Percentiles rank a stretch among this genome's conserved stretches.
phyloP scores from a whole-genome alignment of 345 rosid genomes.

The Eutrema yunnanense region DNA sequence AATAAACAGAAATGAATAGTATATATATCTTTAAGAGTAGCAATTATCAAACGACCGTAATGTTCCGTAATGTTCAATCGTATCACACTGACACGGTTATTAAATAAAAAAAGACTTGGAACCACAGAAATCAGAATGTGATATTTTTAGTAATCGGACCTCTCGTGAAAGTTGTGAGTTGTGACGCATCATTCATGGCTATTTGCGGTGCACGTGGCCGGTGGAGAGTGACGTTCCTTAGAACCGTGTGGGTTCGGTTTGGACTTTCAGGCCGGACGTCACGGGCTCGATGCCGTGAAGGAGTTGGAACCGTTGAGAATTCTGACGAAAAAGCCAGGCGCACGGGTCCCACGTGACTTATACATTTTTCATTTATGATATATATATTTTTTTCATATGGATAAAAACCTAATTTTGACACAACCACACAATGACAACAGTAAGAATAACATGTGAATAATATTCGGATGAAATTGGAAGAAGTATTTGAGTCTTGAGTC shows the following conservation, averaged over 20 bases:
- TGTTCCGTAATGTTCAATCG: too few relatives aligned
- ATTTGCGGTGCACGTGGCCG: slow-evolving; percentile 17
- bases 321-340: background rate
- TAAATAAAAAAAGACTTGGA: too few relatives aligned
- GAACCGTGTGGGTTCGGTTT: slow-evolving; percentile 44
- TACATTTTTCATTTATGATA: background rate
- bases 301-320: slow-evolving; percentile 15
- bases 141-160: background rate
- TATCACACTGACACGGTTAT: too few relatives aligned
- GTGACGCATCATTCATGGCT: slow-evolving; percentile 13
- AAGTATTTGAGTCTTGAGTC: too few relatives aligned
- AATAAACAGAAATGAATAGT: background rate
- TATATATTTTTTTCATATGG: background rate
- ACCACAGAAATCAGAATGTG: background rate
- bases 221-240: slow-evolving; percentile 18
- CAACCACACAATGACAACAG: background rate
- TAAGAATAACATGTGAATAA: background rate
- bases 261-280: slow-evolving; percentile 21
- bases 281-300: slow-evolving; percentile 21
- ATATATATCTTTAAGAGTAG: background rate
- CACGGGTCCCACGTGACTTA: slow-evolving; percentile 24
- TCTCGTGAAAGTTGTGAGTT: slow-evolving; percentile 21
- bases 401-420: background rate
- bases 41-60: too few relatives aligned
- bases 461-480: background rate